These are phyloP conservation scores for Tritrichomonas musculus DNA, from an alignment of 208 protist species.

Conservation along the genomic window DNA sequence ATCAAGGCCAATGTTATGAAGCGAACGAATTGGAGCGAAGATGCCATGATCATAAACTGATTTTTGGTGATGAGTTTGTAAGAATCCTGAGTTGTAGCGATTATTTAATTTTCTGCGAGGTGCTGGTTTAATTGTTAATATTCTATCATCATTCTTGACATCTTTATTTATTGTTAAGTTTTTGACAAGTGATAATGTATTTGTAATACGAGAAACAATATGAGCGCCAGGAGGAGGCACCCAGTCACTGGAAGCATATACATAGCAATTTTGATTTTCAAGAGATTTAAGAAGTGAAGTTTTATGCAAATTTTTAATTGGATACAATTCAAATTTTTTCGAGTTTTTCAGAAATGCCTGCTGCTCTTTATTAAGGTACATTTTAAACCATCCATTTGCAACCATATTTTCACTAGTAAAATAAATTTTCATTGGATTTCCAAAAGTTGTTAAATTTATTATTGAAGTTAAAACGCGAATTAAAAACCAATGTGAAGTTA, in stretches of 20 bases:
- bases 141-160: neutral
- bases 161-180: neutral
- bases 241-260: neutral
- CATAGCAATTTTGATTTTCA: neutral
- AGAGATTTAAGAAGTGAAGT: neutral
- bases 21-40: neutral
- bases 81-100: neutral
- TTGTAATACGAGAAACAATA: neutral
- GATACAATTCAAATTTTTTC: too few species aligned
- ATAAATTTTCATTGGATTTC: too few species aligned
- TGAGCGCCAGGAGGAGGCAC: neutral
- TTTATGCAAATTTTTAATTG: too few species aligned
- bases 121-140: neutral
- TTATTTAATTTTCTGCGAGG: neutral
- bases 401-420: too few species aligned
- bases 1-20: neutral
- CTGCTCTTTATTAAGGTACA: too few species aligned
- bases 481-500: too few species aligned
- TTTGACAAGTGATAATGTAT: neutral
- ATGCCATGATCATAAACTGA: neutral
- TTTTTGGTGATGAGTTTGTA: neutral
- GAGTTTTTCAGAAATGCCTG: too few species aligned
- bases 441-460: too few species aligned
- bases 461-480: too few species aligned
- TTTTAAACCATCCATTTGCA: too few species aligned